Evolutionary conservation across 2,329 filamentous ascomycete genomes (phyloP).

Genomic region (Colletotrichum spaethianum): DNA sequence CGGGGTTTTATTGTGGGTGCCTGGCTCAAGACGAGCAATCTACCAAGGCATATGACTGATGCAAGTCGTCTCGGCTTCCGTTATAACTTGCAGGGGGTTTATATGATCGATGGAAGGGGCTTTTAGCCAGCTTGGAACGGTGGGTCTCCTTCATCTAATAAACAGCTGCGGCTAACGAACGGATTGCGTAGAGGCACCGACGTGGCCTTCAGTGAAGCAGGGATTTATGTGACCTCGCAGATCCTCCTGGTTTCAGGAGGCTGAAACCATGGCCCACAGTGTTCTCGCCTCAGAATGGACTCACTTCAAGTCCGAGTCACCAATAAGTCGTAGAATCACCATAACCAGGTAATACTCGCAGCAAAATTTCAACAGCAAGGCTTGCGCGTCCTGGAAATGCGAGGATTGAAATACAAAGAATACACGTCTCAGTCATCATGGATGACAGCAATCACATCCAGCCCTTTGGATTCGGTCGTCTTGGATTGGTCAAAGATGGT

Average conservation of each 20-base stretch:
- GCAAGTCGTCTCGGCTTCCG: neutral
- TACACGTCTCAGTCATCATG: neutral
- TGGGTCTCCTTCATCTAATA: neutral
- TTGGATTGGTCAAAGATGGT: neutral
- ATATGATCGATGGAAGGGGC: neutral
- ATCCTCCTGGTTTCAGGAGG: conserved; percentile 40
- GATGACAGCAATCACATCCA: neutral
- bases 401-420: neutral
- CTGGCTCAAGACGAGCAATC: neutral
- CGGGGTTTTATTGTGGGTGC: neutral
- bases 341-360: neutral
- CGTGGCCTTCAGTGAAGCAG: neutral
- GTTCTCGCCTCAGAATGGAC: conserved; percentile 28
- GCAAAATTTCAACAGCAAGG: neutral
- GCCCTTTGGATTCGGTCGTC: neutral
- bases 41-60: neutral
- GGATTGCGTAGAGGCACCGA: conserved; percentile 13
- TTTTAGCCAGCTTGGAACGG: neutral
- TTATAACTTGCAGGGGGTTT: neutral
- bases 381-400: neutral
- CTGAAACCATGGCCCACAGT: conserved; percentile 33
- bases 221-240: conserved; percentile 22
- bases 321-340: neutral
- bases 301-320: conserved; percentile 7
- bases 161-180: neutral